A percentile compares a stretch with the other conserved stretches of the same genome.
Evolutionary conservation across 495 filamentous ascomycete genomes (phyloP).

Genomic region (Xylona heveae): DNA sequence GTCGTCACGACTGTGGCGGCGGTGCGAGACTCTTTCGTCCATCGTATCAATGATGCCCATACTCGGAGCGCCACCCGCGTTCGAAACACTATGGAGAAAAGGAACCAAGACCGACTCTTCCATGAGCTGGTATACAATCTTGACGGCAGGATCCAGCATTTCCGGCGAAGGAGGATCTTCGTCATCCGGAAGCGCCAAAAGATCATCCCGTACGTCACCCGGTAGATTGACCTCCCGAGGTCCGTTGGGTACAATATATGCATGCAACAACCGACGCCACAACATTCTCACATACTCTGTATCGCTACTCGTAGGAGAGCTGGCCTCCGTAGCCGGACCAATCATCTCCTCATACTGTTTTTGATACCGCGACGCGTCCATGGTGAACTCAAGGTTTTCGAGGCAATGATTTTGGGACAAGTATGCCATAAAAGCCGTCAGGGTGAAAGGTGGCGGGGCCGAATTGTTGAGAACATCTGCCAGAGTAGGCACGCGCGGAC

Average conservation of each 20-base stretch:
- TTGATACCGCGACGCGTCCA: slow-evolving; percentile 83
- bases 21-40: slow-evolving; percentile 8
- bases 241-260: slow-evolving; percentile 61
- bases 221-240: slow-evolving; percentile 88
- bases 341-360: slow-evolving; percentile 43
- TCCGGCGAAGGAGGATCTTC: slow-evolving; percentile 54
- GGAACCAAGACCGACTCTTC: slow-evolving; percentile 82
- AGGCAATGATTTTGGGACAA: slow-evolving; percentile 94
- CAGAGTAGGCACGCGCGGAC: slow-evolving; percentile 58
- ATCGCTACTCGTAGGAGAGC: slow-evolving; percentile 29
- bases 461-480: slow-evolving; percentile 73
- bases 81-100: slow-evolving; percentile 37
- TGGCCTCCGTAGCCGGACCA: slow-evolving; percentile 17
- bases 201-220: slow-evolving; percentile 56
- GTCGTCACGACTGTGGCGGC: slow-evolving; percentile 7
- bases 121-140: slow-evolving; percentile 87
- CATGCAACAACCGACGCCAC: slow-evolving; percentile 40
- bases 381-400: slow-evolving; percentile 91
- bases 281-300: slow-evolving; percentile 54
- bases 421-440: slow-evolving; percentile 90
- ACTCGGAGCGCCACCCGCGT: background rate
- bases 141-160: slow-evolving; percentile 68
- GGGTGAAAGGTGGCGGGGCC: slow-evolving; percentile 76
- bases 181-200: slow-evolving; percentile 41
- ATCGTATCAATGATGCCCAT: slow-evolving; percentile 3